Evolutionary conservation across 768 basidiomycete genomes (phyloP), one percentile per base, ranked within the genome.

Genomic region (Suillus variegatus): DNA sequence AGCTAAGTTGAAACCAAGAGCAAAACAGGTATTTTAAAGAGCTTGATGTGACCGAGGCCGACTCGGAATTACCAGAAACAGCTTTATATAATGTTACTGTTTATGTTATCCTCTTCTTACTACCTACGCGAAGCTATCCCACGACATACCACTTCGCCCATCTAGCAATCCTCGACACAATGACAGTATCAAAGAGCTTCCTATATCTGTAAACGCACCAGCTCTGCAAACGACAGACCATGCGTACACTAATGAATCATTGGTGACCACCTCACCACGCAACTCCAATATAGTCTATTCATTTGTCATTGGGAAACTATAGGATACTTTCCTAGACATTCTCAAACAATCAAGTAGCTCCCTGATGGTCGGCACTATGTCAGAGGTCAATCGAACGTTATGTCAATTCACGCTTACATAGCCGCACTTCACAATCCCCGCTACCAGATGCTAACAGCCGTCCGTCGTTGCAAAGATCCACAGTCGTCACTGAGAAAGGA

Each of bases 361-460:
- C 58, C 58, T 60, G 40, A n/a, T 13, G 10, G 25, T 28, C 20
- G 6, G 28, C 25, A 10, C n/a, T 12, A 43, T 6, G 58, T 60
- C 25, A 60, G 36, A 55, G 25, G 10, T 43, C 12, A 6, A 60
- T 60, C 28, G 14, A 43, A 60, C 25, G 2, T 1, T 18, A 60
- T 32, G 2, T 0, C 1, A 12, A 28, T 43, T 44, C 49, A 64
- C 57, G 81, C 84, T 67, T 65, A 86, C 89, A 91, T 80, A 91
- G 86, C 76, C 88, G 80, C 51, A 89, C 89, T 72, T 85, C 83
- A 81, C 86, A 89, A 74, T 91, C 89, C 6, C 90, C 90, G 69
- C 85, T 86, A 32, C 89, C 90, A 5, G 88, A 89, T 14, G 90
- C 90, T 54, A 91, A 77, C 63, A 86, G 76, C 47, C 84, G 85